These are phyloP conservation scores for Globisporangium lucens DNA, from an alignment of 352 stramenopile species.

Conservation along the genomic window DNA sequence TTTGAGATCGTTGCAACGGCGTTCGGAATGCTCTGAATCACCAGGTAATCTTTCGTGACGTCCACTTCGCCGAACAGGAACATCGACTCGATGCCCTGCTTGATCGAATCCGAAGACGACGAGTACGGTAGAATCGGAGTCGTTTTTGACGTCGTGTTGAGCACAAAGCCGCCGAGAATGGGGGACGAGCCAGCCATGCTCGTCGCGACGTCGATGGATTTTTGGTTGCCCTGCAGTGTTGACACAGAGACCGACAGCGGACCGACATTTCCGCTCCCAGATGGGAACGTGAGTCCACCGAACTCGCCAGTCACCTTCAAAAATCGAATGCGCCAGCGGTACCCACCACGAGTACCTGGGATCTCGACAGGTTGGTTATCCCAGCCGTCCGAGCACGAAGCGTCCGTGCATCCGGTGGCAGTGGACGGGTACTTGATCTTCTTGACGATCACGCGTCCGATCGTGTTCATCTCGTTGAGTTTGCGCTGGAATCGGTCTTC, in stretches of 20 bases:
- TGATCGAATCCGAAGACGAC: slow-evolving; percentile 52
- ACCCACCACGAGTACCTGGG: slow-evolving; percentile 76
- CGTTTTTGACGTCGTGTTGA: slow-evolving; percentile 35
- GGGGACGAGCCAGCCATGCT: slow-evolving; percentile 46
- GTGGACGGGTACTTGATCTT: slow-evolving; percentile 86
- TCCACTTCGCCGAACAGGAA: slow-evolving; percentile 74
- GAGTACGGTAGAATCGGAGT: slow-evolving; percentile 59
- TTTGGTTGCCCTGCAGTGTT: slow-evolving; percentile 38
- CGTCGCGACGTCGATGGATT: slow-evolving; percentile 53
- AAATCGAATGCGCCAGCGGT: slow-evolving; percentile 74
- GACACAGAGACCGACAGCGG: slow-evolving; percentile 38
- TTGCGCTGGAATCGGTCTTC: slow-evolving; percentile 85
- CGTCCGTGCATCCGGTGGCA: slow-evolving; percentile 43
- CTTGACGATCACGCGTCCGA: slow-evolving; percentile 89
- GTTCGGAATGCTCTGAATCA: slow-evolving; percentile 55
- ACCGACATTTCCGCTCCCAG: slow-evolving; percentile 75
- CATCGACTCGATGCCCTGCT: slow-evolving; percentile 77
- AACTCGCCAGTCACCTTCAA: slow-evolving; percentile 74
- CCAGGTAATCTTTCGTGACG: slow-evolving; percentile 43
- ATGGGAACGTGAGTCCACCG: slow-evolving; percentile 64
- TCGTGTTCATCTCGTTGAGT: slow-evolving; percentile 94
- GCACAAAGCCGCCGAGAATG: slow-evolving; percentile 46
- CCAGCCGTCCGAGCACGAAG: slow-evolving; percentile 88
- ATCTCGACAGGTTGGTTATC: slow-evolving; percentile 75
- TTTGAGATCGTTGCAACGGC: slow-evolving; percentile 50